phyloP scores from a whole-genome alignment of 306 rosid genomes.

The Crotalaria pallida region DNA sequence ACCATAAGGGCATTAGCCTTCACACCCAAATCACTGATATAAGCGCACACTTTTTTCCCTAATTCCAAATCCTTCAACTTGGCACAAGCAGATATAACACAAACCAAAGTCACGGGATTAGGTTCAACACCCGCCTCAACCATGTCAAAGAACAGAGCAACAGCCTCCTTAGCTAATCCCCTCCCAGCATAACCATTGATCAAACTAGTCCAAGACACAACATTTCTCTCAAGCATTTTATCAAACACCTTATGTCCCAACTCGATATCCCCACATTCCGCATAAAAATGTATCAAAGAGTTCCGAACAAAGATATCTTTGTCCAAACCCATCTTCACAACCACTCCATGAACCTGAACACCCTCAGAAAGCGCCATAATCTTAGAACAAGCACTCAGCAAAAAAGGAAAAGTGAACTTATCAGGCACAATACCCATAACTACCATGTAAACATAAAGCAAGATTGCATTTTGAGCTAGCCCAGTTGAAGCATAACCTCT shows the following conservation, averaged over 20 bases:
- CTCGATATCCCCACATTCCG: conserved; percentile 44
- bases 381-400: conserved; percentile 59
- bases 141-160: conserved; percentile 69
- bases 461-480: conserved; percentile 44
- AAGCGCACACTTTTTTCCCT: conserved; percentile 43
- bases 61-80: conserved; percentile 64
- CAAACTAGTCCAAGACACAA: conserved; percentile 84
- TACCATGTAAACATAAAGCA: conserved; percentile 42
- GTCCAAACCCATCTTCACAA: conserved; percentile 59
- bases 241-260: conserved; percentile 63
- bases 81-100: conserved; percentile 73
- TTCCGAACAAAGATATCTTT: conserved; percentile 51
- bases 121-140: conserved; percentile 47
- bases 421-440: conserved; percentile 53
- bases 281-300: conserved; percentile 65
- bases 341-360: conserved; percentile 55
- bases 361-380: conserved; percentile 47
- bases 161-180: conserved; percentile 45
- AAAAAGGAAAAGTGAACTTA: conserved; percentile 62
- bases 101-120: conserved; percentile 60
- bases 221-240: conserved; percentile 65
- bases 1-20: conserved; percentile 46
- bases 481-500: conserved; percentile 66
- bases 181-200: conserved; percentile 66
- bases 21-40: conserved; percentile 42